These are phyloP conservation scores for Hippophae rhamnoides DNA, from an alignment of 306 rosid genomes.

Conservation along the genomic window DNA sequence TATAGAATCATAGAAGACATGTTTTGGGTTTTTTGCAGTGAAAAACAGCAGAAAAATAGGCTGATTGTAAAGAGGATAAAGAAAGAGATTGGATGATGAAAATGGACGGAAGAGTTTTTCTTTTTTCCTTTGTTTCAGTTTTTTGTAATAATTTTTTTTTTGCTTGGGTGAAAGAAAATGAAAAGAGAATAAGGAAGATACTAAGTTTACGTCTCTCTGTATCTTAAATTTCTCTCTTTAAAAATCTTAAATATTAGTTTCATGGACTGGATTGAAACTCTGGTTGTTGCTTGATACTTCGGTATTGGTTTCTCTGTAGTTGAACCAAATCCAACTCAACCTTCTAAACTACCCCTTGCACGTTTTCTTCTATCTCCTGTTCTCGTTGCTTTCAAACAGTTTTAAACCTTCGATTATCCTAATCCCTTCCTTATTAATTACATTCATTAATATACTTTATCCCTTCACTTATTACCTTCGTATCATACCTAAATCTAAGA, in stretches of 20 bases:
- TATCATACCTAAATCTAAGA: no score
- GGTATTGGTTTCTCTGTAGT: conserved; percentile 1
- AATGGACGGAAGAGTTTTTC: conserved; percentile 1
- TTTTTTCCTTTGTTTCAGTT: neutral
- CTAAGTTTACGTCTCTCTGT: conserved; percentile 35
- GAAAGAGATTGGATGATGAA: neutral
- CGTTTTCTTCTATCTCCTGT: neutral
- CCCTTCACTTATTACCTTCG: no score
- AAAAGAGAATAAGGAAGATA: neutral
- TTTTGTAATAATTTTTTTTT: neutral
- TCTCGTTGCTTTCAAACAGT: neutral
- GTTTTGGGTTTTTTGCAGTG: conserved; percentile 7
- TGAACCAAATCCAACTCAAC: conserved; percentile 13
- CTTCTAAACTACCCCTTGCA: conserved; percentile 5
- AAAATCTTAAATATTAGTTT: neutral
- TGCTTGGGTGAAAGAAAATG: no score
- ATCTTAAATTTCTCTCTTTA: neutral
- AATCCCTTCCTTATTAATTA: no score
- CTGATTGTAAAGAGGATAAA: conserved; percentile 26
- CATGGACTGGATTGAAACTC: conserved; percentile 1
- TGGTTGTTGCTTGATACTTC: neutral
- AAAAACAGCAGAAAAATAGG: conserved; percentile 29
- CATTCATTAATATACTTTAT: no score
- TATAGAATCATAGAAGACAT: conserved; percentile 7
- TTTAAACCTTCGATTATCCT: neutral